These are phyloP conservation scores for Metschnikowia koreensis DNA, from an alignment of 805 yeast genomes.

Conservation along the genomic window DNA sequence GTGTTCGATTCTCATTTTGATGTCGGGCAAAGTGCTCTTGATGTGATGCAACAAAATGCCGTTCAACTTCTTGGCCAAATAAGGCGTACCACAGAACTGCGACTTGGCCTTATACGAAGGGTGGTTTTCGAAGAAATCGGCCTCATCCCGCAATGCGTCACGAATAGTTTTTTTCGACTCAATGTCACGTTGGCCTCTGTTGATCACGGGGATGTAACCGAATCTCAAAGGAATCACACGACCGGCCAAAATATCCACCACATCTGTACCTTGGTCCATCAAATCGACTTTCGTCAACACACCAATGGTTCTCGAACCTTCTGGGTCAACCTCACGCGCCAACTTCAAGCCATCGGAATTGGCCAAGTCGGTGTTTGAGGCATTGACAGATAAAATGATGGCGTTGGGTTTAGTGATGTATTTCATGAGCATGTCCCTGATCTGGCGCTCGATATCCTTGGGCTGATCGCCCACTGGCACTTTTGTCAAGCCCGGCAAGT, in stretches of 20 bases:
- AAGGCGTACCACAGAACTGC: conserved; percentile 98
- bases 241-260: conserved; percentile 91
- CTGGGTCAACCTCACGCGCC: conserved; percentile 98
- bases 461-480: conserved; percentile 99
- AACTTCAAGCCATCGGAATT: conserved; percentile 94
- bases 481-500: conserved; percentile 95
- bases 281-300: conserved; percentile 94
- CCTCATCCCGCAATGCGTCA: conserved; percentile 81
- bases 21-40: conserved; percentile 68
- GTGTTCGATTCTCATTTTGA: conserved; percentile 82
- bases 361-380: conserved; percentile 89
- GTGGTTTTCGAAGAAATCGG: conserved; percentile 78
- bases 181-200: conserved; percentile 94
- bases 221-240: conserved; percentile 91
- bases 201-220: conserved; percentile 93
- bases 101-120: conserved; percentile 90
- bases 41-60: conserved; percentile 87
- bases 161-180: conserved; percentile 84
- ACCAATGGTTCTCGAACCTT: conserved; percentile 93
- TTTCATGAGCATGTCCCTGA: conserved; percentile 88
- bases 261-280: conserved; percentile 98
- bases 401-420: conserved; percentile 95
- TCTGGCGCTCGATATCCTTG: conserved; percentile 91
- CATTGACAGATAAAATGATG: conserved; percentile 85
- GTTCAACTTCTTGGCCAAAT: conserved; percentile 87